phyloP scores from a whole-genome alignment of 208 protist species.

The Crithidia bombi region DNA sequence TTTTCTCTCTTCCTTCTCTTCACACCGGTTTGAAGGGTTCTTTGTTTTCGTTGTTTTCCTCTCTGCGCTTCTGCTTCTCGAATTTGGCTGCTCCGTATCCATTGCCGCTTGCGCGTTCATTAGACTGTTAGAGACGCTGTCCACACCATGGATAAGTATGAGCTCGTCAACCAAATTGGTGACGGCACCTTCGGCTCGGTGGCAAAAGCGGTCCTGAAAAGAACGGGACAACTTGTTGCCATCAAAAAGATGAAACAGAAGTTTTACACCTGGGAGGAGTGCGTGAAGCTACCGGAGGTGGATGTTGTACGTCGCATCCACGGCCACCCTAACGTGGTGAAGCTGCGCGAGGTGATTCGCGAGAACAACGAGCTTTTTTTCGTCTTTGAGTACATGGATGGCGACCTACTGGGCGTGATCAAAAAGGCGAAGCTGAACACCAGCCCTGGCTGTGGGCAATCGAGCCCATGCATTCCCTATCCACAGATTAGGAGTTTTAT shows the following conservation, averaged over 20 bases:
- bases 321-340: conserved; percentile 97
- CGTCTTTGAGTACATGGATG: conserved; percentile 98
- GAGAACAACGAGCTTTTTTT: conserved; percentile 97
- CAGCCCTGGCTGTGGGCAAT: conserved; percentile 26
- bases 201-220: conserved; percentile 89
- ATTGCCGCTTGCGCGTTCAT: no score
- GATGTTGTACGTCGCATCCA: conserved; percentile 93
- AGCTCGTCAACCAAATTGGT: conserved; percentile 93
- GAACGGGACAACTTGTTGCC: conserved; percentile 95
- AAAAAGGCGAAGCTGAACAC: conserved; percentile 88
- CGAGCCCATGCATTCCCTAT: conserved; percentile 80
- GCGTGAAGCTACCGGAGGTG: conserved; percentile 95
- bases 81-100: no score
- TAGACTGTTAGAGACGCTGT: conserved; percentile 16
- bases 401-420: conserved; percentile 96
- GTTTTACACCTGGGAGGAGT: conserved; percentile 98
- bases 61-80: background rate
- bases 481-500: conserved; percentile 89
- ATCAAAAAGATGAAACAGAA: conserved; percentile 99
- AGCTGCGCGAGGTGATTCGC: conserved; percentile 96
- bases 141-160: conserved; percentile 93
- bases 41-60: conserved; percentile 25
- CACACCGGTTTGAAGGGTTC: background rate
- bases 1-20: background rate
- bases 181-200: conserved; percentile 97